Base-by-base conservation (phyloP, 345 rosid species). In the Pugionium cornutum region DNA sequence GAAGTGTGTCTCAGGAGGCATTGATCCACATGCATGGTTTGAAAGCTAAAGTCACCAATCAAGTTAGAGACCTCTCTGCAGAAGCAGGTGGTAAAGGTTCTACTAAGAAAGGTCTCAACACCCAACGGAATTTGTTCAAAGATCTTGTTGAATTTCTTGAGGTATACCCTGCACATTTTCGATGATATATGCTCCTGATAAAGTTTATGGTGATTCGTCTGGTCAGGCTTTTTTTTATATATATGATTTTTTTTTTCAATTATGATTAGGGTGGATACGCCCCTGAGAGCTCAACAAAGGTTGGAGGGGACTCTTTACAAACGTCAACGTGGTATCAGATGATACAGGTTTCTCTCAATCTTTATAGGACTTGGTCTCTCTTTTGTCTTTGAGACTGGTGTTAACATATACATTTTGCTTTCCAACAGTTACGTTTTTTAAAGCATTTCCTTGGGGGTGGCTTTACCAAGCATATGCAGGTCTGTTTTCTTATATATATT, bases 81-180 rank as follows among this genome's bases (percentile, higher is more conserved):
- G 99, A 90, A 81, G 99, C 99, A 6, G 95, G 86, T 41, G 99
- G 97, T 61, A 94, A 87, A 76, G 97, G 99, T 62, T 85, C 96
- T 28, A 80, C 83, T 32, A 94, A 94, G 88, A 90, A 90, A 78
- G 92, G 87, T 75, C 97, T 94, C 46, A 87, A 74, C 75, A 85
- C 68, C 70, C 99, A 94, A 77, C 76, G 99, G 9, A 88, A 84
- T 76, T 67, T 87, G 55, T 94, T 94, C 68, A 88, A 78, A 83
- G 96, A 90, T 74, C 74, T 94, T 27, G 60, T 85, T 64, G 96
- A 88, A 60, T 85, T 76, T 72, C 82, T 94, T 39, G 95, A 88
- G 96, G 77, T 67, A 74, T 18, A 33, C 3, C 4, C 26, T 37
- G 18, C 57, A 37, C 28, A 37, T 59, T 52, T 53, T 52, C 49